Evolutionary conservation across 176 grass and related monocot species (phyloP).

Genomic region (Cenchrus americanus): DNA sequence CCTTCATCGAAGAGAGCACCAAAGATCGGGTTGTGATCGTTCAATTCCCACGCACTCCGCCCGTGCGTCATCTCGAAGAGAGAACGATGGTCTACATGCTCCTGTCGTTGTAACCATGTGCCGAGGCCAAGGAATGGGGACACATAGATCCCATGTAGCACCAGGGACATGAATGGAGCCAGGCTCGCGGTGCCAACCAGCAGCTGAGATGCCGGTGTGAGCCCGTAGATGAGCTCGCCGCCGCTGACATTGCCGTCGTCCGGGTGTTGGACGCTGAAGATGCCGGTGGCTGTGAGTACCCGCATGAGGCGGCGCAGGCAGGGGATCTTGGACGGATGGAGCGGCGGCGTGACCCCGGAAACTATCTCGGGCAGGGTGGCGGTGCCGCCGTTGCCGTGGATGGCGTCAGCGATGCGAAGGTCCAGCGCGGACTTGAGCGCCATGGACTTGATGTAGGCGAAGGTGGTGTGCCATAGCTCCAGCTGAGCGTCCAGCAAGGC

Average conservation of each 20-base stretch:
- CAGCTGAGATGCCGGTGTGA: background rate
- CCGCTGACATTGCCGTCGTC: background rate
- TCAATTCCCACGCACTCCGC: conserved; percentile 13
- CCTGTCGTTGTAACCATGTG: conserved; percentile 18
- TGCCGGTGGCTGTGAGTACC: background rate
- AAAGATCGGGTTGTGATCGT: background rate
- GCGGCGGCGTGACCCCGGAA: background rate
- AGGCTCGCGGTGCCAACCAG: background rate
- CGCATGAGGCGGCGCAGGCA: conserved; percentile 29
- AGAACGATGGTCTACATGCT: background rate
- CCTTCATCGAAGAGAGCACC: conserved; percentile 34
- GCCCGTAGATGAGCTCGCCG: background rate
- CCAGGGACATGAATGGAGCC: background rate
- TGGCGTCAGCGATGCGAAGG: conserved; percentile 27
- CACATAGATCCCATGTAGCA: background rate
- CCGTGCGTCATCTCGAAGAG: conserved; percentile 9
- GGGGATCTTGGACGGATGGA: conserved; percentile 24
- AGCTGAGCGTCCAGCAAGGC: conserved; percentile 13
- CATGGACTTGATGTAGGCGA: conserved; percentile 33
- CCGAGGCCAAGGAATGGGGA: background rate
- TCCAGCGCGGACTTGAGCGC: conserved; percentile 29
- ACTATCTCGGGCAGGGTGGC: conserved; percentile 21
- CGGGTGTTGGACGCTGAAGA: background rate
- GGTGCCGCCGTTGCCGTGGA: conserved; percentile 7
- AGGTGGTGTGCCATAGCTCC: background rate